phyloP scores from a whole-genome alignment of 2,329 filamentous ascomycete genomes.

The Didymella lethalis region DNA sequence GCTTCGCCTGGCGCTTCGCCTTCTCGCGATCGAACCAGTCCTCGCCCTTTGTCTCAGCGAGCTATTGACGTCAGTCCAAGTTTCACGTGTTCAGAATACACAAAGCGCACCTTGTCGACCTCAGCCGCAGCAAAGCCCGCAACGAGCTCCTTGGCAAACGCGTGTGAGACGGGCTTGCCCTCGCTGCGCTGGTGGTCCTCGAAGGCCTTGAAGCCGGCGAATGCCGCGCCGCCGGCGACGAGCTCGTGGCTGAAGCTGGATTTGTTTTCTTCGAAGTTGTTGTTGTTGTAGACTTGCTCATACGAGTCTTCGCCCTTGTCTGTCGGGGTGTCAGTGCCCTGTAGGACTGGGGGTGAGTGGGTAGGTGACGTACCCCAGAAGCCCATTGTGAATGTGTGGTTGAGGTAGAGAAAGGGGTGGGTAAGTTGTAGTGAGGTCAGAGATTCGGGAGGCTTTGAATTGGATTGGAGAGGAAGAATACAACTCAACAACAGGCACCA shows the following conservation, averaged over 20 bases:
- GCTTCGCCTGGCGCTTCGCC: constrained; percentile 56
- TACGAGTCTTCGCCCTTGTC: constrained; percentile 63
- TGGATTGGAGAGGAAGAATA: constrained; percentile 1
- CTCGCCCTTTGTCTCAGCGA: constrained; percentile 66
- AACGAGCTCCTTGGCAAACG: constrained; percentile 79
- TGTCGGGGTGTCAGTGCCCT: constrained; percentile 33
- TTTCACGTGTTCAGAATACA: background rate
- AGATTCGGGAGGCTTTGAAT: background rate
- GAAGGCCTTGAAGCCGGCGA: constrained; percentile 80
- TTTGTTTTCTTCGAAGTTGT: constrained; percentile 61
- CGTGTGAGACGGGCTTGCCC: constrained; percentile 75
- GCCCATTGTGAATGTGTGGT: constrained; percentile 48
- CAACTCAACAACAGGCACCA: background rate
- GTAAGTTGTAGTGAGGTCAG: background rate
- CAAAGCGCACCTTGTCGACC: constrained; percentile 58
- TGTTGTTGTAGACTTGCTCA: constrained; percentile 62
- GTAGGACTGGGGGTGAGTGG: no score
- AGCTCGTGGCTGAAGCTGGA: constrained; percentile 75
- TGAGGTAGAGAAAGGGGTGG: background rate
- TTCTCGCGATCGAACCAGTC: constrained; percentile 59
- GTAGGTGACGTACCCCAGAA: constrained; percentile 52
- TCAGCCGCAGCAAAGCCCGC: constrained; percentile 69
- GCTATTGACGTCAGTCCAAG: constrained; percentile 59
- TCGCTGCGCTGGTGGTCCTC: constrained; percentile 76
- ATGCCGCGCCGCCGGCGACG: constrained; percentile 77